A percentile compares a stretch with the other conserved stretches of the same genome.
phyloP scores from a whole-genome alignment of 805 yeast species.

The Kuraishia cidri region DNA sequence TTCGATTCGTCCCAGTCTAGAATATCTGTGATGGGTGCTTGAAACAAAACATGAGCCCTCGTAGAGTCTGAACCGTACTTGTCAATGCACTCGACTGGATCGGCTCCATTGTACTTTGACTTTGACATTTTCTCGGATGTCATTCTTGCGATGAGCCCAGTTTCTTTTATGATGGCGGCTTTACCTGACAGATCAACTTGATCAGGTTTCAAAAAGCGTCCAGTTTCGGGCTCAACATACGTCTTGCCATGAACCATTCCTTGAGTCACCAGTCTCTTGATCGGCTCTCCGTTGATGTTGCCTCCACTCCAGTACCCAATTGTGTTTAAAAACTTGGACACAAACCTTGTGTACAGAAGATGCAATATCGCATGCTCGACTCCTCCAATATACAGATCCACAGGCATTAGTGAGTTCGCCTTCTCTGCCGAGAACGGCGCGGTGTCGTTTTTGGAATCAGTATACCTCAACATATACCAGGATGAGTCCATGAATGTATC shows the following conservation, averaged over 20 bases:
- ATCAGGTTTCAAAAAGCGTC: constrained; percentile 69
- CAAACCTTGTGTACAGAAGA: constrained; percentile 76
- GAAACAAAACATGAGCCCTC: constrained; percentile 87
- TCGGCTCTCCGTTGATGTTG: constrained; percentile 64
- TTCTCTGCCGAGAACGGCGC: constrained; percentile 43
- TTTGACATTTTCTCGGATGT: constrained; percentile 93
- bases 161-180: constrained; percentile 34
- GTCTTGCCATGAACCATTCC: constrained; percentile 99
- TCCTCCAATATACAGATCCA: constrained; percentile 90
- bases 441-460: constrained; percentile 57
- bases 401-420: constrained; percentile 59
- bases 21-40: constrained; percentile 78
- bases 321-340: constrained; percentile 67
- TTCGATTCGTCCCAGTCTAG: constrained; percentile 87
- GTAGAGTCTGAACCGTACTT: constrained; percentile 90
- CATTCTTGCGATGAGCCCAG: constrained; percentile 43
- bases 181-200: constrained; percentile 45
- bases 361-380: constrained; percentile 96
- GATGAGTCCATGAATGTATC: constrained; percentile 97
- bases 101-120: constrained; percentile 91
- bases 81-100: constrained; percentile 68
- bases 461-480: constrained; percentile 87
- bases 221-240: constrained; percentile 58
- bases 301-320: constrained; percentile 64
- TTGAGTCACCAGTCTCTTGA: constrained; percentile 74